Conservation (phyloP, 306 rosid species). For the Trifolium subterraneum region DNA sequence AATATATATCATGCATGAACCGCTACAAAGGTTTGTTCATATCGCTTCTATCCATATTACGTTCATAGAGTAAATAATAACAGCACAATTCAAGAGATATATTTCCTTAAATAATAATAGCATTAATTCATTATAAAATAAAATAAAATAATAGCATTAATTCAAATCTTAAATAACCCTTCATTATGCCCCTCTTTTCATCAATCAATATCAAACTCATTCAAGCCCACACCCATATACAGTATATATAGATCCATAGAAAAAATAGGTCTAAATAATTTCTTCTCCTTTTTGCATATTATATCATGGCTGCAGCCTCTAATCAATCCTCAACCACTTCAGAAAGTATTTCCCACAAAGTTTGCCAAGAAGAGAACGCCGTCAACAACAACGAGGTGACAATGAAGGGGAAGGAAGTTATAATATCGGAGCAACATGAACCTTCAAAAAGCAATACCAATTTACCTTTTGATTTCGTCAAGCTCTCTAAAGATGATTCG, state of each 20-base stretch:
- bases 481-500: conserved; percentile 34
- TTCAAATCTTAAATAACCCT: not conserved
- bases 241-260: not conserved
- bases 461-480: conserved; percentile 41
- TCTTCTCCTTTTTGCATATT: too few species aligned
- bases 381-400: too few species aligned
- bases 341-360: not conserved
- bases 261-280: not conserved
- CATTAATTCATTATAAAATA: not conserved
- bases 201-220: not conserved
- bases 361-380: not conserved
- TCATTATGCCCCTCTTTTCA: not conserved
- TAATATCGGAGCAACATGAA: not conserved
- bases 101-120: conserved; percentile 10
- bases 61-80: not conserved
- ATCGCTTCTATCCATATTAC: conserved; percentile 7
- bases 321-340: conserved; percentile 12
- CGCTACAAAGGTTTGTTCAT: not conserved
- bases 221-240: not conserved
- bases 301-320: not conserved
- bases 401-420: not conserved
- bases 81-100: conserved; percentile 6
- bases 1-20: conserved; percentile 20
- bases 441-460: conserved; percentile 10
- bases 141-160: not conserved